These are phyloP conservation scores for Hyparrhenia diplandra DNA, from an alignment of 176 grass and related monocot species.

Conservation along the genomic window DNA sequence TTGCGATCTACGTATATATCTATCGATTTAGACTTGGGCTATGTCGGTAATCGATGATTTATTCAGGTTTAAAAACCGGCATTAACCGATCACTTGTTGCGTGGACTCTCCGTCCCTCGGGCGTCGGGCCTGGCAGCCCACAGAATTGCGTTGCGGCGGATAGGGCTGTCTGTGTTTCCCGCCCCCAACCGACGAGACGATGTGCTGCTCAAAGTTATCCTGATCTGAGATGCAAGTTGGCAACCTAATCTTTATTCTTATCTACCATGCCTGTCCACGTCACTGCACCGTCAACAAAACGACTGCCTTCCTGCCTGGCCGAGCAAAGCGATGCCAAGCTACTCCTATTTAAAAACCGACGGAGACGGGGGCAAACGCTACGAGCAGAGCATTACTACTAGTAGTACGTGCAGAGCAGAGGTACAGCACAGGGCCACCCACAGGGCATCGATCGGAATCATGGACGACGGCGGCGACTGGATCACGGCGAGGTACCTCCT, in stretches of 20 bases:
- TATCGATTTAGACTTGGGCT: too few relatives aligned
- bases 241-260: not conserved
- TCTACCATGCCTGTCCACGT: not conserved
- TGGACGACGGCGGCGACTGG: slow-evolving; percentile 50
- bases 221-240: not conserved
- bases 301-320: not conserved
- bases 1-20: too few relatives aligned
- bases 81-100: too few relatives aligned
- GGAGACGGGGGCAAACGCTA: not conserved
- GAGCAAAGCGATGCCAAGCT: not conserved
- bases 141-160: not conserved
- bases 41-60: too few relatives aligned
- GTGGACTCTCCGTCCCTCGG: too few relatives aligned
- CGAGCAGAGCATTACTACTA: too few relatives aligned
- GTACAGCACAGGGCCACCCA: too few relatives aligned
- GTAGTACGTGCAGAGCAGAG: too few relatives aligned
- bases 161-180: not conserved
- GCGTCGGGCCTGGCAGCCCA: not conserved
- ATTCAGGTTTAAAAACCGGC: too few relatives aligned
- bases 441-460: not conserved
- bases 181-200: too few relatives aligned
- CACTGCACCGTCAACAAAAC: slow-evolving; percentile 14
- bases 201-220: not conserved
- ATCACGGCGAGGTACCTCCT: slow-evolving; percentile 55
- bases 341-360: not conserved